Percentiles rank a stretch among this genome's conserved stretches.
These are phyloP conservation scores for Aspergillaceae sp. DNA, from an alignment of 2,329 filamentous ascomycete species.

Conservation along the genomic window DNA sequence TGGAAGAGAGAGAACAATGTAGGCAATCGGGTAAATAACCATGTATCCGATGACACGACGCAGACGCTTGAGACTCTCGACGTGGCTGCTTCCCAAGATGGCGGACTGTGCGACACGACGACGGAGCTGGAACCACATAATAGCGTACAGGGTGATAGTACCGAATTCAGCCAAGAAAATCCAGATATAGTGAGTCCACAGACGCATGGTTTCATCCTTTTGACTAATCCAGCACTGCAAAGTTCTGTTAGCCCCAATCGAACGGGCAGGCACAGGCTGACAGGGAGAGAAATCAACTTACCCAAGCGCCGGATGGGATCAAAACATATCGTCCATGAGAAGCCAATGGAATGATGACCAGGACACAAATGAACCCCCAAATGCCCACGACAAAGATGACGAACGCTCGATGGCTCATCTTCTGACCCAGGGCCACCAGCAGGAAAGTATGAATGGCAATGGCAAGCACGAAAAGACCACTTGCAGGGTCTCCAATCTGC, in stretches of 20 bases:
- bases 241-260: slow-evolving; percentile 1
- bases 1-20: slow-evolving; percentile 57
- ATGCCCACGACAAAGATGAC: slow-evolving; percentile 35
- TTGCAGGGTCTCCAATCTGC: slow-evolving; percentile 45
- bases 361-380: slow-evolving; percentile 39
- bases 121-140: slow-evolving; percentile 43
- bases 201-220: slow-evolving; percentile 36
- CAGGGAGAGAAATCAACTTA: slow-evolving; percentile 3
- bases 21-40: slow-evolving; percentile 43
- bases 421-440: slow-evolving; percentile 40
- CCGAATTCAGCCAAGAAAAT: slow-evolving; percentile 47
- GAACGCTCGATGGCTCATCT: slow-evolving; percentile 39
- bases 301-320: slow-evolving; percentile 44
- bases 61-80: slow-evolving; percentile 30
- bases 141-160: slow-evolving; percentile 41
- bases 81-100: slow-evolving; percentile 28
- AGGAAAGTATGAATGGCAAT: slow-evolving; percentile 49
- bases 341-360: slow-evolving; percentile 41
- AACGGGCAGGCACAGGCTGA: neutral
- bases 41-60: slow-evolving; percentile 40
- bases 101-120: slow-evolving; percentile 34
- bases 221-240: slow-evolving; percentile 28
- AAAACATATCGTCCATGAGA: slow-evolving; percentile 38
- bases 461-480: slow-evolving; percentile 46
- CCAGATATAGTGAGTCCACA: slow-evolving; percentile 48